phyloP scores from a whole-genome alignment of 78 protist genomes.

The Acrasis kona region DNA sequence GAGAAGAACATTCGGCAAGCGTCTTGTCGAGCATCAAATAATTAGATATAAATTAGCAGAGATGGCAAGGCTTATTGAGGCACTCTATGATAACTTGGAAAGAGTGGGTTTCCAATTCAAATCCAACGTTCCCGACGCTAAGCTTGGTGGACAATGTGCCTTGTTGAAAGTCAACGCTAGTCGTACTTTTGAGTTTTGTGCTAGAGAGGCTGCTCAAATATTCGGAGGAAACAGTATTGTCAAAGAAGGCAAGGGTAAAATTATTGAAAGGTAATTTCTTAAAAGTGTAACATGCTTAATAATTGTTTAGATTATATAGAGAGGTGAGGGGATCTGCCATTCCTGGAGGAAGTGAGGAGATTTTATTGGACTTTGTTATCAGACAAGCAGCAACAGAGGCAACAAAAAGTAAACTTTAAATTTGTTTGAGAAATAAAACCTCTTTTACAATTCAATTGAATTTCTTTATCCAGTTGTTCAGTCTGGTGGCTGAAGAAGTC shows the following conservation, averaged over 20 bases:
- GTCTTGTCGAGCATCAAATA: constrained; percentile 49
- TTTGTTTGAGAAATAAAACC: no score
- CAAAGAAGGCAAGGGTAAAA: constrained; percentile 24
- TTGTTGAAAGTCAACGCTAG: constrained; percentile 41
- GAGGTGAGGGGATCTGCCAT: constrained; percentile 20
- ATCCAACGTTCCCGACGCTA: no score
- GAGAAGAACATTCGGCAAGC: constrained; percentile 77
- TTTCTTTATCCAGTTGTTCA: no score
- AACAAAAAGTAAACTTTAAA: no score
- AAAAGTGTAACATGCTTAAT: no score
- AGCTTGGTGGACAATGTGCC: constrained; percentile 30
- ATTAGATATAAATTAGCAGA: constrained; percentile 34
- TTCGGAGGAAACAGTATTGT: constrained; percentile 29
- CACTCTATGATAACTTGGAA: constrained; percentile 14
- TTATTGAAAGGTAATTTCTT: no score
- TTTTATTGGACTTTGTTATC: constrained; percentile 23
- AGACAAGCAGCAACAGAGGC: no score
- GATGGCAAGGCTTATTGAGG: constrained; percentile 29
- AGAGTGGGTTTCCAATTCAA: neutral
- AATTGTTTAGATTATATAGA: constrained; percentile 24
- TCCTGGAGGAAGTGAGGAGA: constrained; percentile 29
- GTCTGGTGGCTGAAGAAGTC: no score
- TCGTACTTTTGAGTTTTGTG: constrained; percentile 38
- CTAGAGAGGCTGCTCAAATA: constrained; percentile 34
- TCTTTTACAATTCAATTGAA: no score